Base-by-base conservation (phyloP, 768 basidiomycete species). In the Trametes maxima region DNA sequence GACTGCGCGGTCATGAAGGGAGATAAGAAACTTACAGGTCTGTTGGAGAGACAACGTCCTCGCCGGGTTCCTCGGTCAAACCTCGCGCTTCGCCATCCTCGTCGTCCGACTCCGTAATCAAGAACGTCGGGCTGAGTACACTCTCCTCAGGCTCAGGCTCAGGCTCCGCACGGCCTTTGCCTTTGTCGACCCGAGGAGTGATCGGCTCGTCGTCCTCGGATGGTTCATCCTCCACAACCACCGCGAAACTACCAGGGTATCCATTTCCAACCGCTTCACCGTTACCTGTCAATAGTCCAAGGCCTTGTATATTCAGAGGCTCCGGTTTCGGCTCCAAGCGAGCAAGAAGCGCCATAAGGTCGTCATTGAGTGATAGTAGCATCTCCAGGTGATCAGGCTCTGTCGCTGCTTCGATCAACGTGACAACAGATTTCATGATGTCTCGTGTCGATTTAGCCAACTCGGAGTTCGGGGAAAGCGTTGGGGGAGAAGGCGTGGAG, bases 181-280 rank as follows among this genome's bases (percentile, higher is more conserved):
- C 92, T 71, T 93, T 94, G 72, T 93, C 89, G 16, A 88, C 69
- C 49, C 80, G 80, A 0, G 89, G 88, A 19, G 88, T 89, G 43
- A 80, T 76, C 14, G 79, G 82, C 21, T 64, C 60, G 1, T 74
- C 75, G 21, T 78, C 77, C 11, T 70, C 70, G 16, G 50, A 66
- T 2, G 59, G 60, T 24, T 62, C 57, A 12, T 53, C 58, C 0
- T 54, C 42, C 28, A 53, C 67, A 10, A 28, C 7, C 33, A 22
- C 44, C 8, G 48, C 56, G 3, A 66, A 52, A 10, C 60, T 44
- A 36, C 25, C 33, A 22, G 62, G 54, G 13, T 75, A 68, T 2
- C 77, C 79, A 7, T 74, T 79, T 1, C 43, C 54, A 1, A 45
- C 14, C 1, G 42, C 44, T 2, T 48, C 43, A 1, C 36, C 64